A percentile compares a stretch with the other conserved stretches of the same genome.
Conservation (phyloP, 148 eudicot species). For the Talinum fruticosum region DNA sequence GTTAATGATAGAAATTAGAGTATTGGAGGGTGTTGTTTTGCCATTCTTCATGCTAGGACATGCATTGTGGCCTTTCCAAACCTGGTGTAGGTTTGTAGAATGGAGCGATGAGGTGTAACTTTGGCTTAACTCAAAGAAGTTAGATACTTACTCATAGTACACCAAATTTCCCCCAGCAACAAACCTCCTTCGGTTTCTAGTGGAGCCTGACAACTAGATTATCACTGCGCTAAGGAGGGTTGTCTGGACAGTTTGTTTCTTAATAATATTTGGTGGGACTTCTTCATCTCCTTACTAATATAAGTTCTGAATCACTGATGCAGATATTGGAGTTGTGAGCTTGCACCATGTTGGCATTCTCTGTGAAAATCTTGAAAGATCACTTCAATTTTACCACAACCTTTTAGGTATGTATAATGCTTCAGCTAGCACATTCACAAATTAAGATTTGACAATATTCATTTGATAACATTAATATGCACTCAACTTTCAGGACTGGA, state of each 20-base stretch:
- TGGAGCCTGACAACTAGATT: background rate
- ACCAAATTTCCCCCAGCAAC: background rate
- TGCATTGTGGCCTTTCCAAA: background rate
- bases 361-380: slow-evolving; percentile 91
- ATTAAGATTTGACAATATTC: background rate
- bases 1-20: no score
- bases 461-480: background rate
- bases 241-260: background rate
- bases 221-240: background rate
- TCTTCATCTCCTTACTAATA: background rate
- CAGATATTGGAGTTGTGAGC: slow-evolving; percentile 86
- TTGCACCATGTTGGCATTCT: slow-evolving; percentile 94
- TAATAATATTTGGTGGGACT: background rate
- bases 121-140: background rate
- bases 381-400: slow-evolving; percentile 90
- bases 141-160: background rate
- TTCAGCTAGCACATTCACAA: background rate
- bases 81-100: background rate
- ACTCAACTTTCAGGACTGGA: slow-evolving; percentile 52
- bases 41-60: background rate
- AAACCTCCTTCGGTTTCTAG: background rate
- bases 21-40: background rate
- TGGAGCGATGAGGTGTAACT: background rate
- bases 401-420: slow-evolving; percentile 54
- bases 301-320: slow-evolving; percentile 18